phyloP scores from a whole-genome alignment of 148 eudicot species.

The Heliamphora exappendiculata region DNA sequence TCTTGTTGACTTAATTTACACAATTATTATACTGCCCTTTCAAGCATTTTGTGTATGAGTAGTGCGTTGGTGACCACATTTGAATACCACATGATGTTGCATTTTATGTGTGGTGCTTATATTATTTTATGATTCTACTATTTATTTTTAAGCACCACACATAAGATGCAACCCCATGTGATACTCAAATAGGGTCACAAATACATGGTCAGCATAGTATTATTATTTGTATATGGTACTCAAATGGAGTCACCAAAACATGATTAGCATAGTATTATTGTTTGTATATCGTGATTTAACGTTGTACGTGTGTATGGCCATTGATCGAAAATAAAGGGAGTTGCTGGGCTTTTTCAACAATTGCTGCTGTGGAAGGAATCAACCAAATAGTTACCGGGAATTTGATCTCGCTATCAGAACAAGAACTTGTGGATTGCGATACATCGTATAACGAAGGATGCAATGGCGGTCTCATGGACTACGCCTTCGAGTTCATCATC shows the following conservation, averaged over 20 bases:
- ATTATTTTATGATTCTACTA: no score
- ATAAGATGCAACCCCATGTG: no score
- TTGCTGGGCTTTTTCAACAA: conserved; percentile 89
- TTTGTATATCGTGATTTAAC: not conserved
- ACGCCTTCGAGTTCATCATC: conserved; percentile 70
- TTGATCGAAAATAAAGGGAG: conserved; percentile 46
- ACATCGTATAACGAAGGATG: conserved; percentile 70
- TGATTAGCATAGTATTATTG: no score
- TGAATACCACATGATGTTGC: no score
- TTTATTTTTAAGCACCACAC: no score
- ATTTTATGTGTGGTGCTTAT: no score
- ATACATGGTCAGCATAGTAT: no score
- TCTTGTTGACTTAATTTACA: not conserved
- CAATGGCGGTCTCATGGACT: conserved; percentile 89
- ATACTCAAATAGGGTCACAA: no score
- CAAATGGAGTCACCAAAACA: no score
- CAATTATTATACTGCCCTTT: not conserved
- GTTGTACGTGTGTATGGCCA: not conserved
- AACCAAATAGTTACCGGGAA: conserved; percentile 72
- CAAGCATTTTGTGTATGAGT: no score
- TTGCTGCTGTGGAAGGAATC: conserved; percentile 78
- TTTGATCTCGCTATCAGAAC: conserved; percentile 70
- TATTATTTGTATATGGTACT: no score
- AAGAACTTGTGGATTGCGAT: conserved; percentile 85
- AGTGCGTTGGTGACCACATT: no score